Percentiles rank a stretch among this genome's conserved stretches.
Evolutionary conservation across 2,329 filamentous ascomycete species (phyloP).

Genomic region (Rhinocladiella similis): DNA sequence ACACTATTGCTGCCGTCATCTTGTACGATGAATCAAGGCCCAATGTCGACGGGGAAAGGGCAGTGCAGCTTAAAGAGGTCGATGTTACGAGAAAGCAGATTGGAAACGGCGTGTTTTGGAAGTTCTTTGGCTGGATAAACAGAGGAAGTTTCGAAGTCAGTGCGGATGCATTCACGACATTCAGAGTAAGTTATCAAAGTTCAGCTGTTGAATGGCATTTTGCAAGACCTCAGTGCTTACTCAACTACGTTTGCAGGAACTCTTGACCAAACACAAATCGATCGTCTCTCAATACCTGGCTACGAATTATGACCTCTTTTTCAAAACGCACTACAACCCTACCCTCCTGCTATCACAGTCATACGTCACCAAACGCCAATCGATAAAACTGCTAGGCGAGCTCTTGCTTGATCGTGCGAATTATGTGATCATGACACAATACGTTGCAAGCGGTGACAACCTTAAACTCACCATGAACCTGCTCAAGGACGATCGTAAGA

Average conservation of each 20-base stretch:
- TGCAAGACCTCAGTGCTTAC: background rate
- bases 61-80: slow-evolving; percentile 74
- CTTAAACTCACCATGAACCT: slow-evolving; percentile 99
- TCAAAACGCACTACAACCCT: slow-evolving; percentile 68
- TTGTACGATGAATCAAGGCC: slow-evolving; percentile 84
- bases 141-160: slow-evolving; percentile 95
- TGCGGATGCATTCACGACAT: slow-evolving; percentile 96
- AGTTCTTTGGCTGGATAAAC: slow-evolving; percentile 96
- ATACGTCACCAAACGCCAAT: slow-evolving; percentile 97
- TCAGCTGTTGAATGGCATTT: background rate
- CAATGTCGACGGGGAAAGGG: slow-evolving; percentile 60
- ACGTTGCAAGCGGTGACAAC: slow-evolving; percentile 92
- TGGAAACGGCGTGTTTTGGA: slow-evolving; percentile 89
- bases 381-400: slow-evolving; percentile 94
- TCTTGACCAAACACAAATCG: slow-evolving; percentile 90
- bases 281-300: slow-evolving; percentile 84
- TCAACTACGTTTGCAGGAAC: slow-evolving; percentile 62
- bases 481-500: slow-evolving; percentile 89
- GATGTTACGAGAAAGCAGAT: slow-evolving; percentile 73
- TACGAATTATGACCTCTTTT: slow-evolving; percentile 92
- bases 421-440: slow-evolving; percentile 97
- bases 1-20: slow-evolving; percentile 85
- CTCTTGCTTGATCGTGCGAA: slow-evolving; percentile 92
- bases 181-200: slow-evolving; percentile 63
- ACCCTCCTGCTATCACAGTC: slow-evolving; percentile 86